These are phyloP conservation scores for Aspergillus amoenus DNA, from an alignment of 2,329 filamentous ascomycete genomes.

Conservation along the genomic window DNA sequence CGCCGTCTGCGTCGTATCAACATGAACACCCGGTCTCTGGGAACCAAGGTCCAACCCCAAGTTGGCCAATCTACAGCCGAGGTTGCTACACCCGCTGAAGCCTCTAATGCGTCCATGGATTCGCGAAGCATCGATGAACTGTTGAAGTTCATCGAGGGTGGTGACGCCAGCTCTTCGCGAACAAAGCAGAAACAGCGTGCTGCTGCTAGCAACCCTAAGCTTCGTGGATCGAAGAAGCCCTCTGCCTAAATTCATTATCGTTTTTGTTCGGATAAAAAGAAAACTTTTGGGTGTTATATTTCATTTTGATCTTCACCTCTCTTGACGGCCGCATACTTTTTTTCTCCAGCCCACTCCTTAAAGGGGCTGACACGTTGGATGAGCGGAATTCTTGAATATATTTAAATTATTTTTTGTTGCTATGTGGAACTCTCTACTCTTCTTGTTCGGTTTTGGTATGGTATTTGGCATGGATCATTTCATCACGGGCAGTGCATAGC, in stretches of 20 bases:
- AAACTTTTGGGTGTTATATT: constrained; percentile 13
- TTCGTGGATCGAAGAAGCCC: constrained; percentile 44
- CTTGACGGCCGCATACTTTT: constrained; percentile 28
- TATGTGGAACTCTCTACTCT: constrained; percentile 40
- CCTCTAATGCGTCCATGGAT: constrained; percentile 56
- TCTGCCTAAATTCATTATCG: constrained; percentile 24
- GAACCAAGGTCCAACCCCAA: constrained; percentile 61
- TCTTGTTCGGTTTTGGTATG: constrained; percentile 11
- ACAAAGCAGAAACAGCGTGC: constrained; percentile 48
- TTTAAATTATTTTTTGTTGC: constrained; percentile 4
- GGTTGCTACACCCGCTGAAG: constrained; percentile 41
- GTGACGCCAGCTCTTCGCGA: constrained; percentile 40
- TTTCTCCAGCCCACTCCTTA: constrained; percentile 24
- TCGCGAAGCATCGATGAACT: constrained; percentile 88
- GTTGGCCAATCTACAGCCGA: constrained; percentile 60
- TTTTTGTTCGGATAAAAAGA: constrained; percentile 9
- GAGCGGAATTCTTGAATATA: constrained; percentile 27
- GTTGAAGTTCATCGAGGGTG: constrained; percentile 88
- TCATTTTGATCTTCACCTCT: constrained; percentile 25
- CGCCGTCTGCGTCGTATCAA: constrained; percentile 70
- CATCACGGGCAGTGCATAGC: constrained; percentile 32
- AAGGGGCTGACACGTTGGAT: constrained; percentile 27
- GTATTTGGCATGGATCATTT: constrained; percentile 24
- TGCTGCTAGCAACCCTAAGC: constrained; percentile 44
- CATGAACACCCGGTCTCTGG: constrained; percentile 60